These are phyloP conservation scores for Marsdenia floribunda DNA, from an alignment of 257 asterid genomes.

Conservation along the genomic window DNA sequence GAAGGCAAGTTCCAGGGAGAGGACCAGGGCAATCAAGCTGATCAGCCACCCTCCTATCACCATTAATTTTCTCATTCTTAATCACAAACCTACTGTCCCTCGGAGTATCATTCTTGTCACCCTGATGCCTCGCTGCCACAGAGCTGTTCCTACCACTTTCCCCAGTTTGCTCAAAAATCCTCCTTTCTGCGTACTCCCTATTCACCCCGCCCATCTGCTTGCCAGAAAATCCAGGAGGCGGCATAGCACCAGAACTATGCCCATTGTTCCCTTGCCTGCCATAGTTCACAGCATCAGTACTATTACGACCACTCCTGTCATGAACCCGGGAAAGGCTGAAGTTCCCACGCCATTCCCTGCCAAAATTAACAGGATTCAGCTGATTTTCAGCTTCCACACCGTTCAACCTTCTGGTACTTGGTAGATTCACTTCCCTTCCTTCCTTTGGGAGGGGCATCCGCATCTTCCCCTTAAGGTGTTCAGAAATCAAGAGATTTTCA, in stretches of 20 bases:
- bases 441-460: slow-evolving; percentile 18
- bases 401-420: slow-evolving; percentile 25
- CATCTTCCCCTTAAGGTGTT: slow-evolving; percentile 18
- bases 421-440: slow-evolving; percentile 19
- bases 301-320: slow-evolving; percentile 19
- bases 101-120: slow-evolving; percentile 19
- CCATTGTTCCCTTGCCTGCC: slow-evolving; percentile 31
- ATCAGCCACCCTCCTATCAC: slow-evolving; percentile 19
- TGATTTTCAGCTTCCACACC: slow-evolving; percentile 24
- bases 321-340: slow-evolving; percentile 24
- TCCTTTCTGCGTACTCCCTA: slow-evolving; percentile 24
- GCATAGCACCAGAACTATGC: slow-evolving; percentile 24
- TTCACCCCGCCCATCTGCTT: slow-evolving; percentile 28
- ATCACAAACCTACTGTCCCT: slow-evolving; percentile 10
- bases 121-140: slow-evolving; percentile 21
- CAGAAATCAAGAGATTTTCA: slow-evolving; percentile 17
- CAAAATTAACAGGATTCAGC: slow-evolving; percentile 24
- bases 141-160: slow-evolving; percentile 30
- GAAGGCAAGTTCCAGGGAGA: slow-evolving; percentile 33
- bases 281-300: slow-evolving; percentile 18
- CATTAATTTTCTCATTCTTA: slow-evolving; percentile 10
- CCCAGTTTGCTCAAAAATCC: slow-evolving; percentile 35
- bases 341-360: slow-evolving; percentile 25
- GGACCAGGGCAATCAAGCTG: slow-evolving; percentile 43
- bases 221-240: slow-evolving; percentile 53